Base-by-base conservation (phyloP, 2,329 filamentous ascomycete species). In the Blastomyces gilchristii region DNA sequence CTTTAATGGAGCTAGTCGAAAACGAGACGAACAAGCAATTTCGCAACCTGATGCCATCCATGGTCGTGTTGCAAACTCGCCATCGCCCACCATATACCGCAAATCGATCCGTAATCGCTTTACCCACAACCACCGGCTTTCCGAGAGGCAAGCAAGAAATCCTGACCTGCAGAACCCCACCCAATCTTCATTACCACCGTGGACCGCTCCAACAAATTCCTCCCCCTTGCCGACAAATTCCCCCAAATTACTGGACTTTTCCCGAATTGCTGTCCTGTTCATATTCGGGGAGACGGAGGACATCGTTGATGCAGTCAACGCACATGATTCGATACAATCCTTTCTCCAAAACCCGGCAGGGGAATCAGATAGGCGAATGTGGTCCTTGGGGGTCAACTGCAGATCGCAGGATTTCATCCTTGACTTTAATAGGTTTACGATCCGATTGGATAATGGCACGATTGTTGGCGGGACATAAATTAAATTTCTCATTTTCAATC, bases 1-100 rank as follows among this genome's bases (percentile, higher is more conserved):
- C 0, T 96, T 97, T 73, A 84, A 89, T 68, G 87, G 87, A 65
- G 72, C 71, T 52, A 71, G 67, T 67, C 71, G 70, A 49, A 71
- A 68, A 60, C 70, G 72, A 25, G 34, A 41, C 41, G 22, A 62
- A 28, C 43, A 31, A 53, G 4, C 37, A 18, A 31, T 52, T 47
- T 16, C 52, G 37, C 28, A 39, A 34, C 5, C 49, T 25, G 41
- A 53, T 22, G 22, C 34, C 53, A 34, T 52, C 18, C 16, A 37
- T 37, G 49, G 49, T 3, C 28, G 58, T 45, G 65, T 69, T 0
- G 56, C 64, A 14, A 57, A 64, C 18, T 22, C 37, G 7, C 28
- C 61, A 22, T 52, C 31, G 34, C 54, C 41, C n/a, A 54, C 56
- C 18, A 9, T 31, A 39, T 25, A n/a, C 34, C 56, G n/a, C 31